Conservation (phyloP, 1,284 basidiomycete species). For the Sporisorium sorghi region DNA sequence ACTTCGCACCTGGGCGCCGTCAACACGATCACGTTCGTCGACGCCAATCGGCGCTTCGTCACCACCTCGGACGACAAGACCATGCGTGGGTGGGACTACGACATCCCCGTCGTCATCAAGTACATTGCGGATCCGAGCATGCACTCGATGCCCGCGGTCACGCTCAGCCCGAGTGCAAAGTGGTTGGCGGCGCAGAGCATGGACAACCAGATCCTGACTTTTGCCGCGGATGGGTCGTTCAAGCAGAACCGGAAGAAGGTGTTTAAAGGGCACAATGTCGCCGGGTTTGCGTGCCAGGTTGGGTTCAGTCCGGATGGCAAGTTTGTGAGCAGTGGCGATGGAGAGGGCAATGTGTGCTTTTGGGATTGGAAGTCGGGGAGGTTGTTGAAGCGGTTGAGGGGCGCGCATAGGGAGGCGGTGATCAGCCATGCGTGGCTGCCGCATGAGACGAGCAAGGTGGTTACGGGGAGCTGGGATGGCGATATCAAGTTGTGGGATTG, state of each 20-base stretch:
- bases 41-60: slow-evolving; percentile 94
- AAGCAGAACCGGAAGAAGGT: slow-evolving; percentile 97
- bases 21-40: slow-evolving; percentile 96
- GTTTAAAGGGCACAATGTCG: slow-evolving; percentile 94
- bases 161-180: slow-evolving; percentile 91
- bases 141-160: slow-evolving; percentile 99
- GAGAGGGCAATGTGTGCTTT: slow-evolving; percentile 92
- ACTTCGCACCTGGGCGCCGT: slow-evolving; percentile 98
- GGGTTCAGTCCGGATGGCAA: slow-evolving; percentile 97
- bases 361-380: slow-evolving; percentile 99
- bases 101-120: slow-evolving; percentile 98
- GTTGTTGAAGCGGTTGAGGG: slow-evolving; percentile 83
- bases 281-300: slow-evolving; percentile 95
- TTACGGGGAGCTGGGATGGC: slow-evolving; percentile 97
- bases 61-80: slow-evolving; percentile 99
- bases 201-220: slow-evolving; percentile 97
- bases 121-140: slow-evolving; percentile 99
- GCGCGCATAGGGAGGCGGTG: slow-evolving; percentile 91
- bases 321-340: slow-evolving; percentile 95
- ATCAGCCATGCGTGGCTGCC: slow-evolving; percentile 98
- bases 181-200: slow-evolving; percentile 97
- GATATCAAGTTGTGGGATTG: slow-evolving; percentile 88
- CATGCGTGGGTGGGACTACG: slow-evolving; percentile 89
- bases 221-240: slow-evolving; percentile 87
- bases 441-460: slow-evolving; percentile 89